Percentiles rank a stretch among this genome's conserved stretches.
These are phyloP conservation scores for Globisporangium nunn DNA, from an alignment of 352 stramenopile species.

Conservation along the genomic window DNA sequence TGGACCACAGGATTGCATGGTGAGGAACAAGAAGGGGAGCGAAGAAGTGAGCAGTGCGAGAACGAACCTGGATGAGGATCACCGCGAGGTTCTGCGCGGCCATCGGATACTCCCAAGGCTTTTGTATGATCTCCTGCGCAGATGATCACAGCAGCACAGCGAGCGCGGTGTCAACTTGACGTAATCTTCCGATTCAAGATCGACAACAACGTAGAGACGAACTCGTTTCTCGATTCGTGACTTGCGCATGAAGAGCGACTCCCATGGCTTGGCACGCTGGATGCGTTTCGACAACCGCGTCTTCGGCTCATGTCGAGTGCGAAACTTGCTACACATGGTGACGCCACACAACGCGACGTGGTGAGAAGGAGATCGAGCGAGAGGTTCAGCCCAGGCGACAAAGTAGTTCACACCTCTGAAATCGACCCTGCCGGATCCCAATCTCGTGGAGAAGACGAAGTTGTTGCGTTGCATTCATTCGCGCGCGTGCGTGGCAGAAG, in stretches of 20 bases:
- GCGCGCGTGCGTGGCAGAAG: neutral
- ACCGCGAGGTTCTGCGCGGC: constrained; percentile 71
- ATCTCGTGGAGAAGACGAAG: constrained; percentile 30
- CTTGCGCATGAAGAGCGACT: constrained; percentile 81
- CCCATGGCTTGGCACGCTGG: constrained; percentile 30
- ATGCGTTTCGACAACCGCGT: constrained; percentile 28
- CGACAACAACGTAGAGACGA: neutral
- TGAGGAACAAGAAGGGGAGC: neutral
- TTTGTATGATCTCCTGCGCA: constrained; percentile 47
- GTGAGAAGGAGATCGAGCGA: neutral
- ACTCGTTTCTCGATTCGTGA: constrained; percentile 56
- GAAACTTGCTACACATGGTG: constrained; percentile 38
- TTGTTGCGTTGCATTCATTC: constrained; percentile 18
- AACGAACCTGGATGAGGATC: constrained; percentile 56
- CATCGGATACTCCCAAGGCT: constrained; percentile 78
- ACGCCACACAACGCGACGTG: neutral
- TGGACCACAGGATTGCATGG: neutral
- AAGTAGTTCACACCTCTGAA: constrained; percentile 29
- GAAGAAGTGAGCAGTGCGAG: no score
- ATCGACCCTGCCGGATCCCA: constrained; percentile 31
- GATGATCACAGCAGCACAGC: neutral
- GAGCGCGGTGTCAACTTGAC: no score
- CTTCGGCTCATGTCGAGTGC: constrained; percentile 36
- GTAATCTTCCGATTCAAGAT: no score
- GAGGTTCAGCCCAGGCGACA: neutral